Evolutionary conservation across 495 filamentous ascomycete genomes (phyloP), one percentile per base, ranked within the genome.

Genomic region (Podospora bellae-mahoneyi): DNA sequence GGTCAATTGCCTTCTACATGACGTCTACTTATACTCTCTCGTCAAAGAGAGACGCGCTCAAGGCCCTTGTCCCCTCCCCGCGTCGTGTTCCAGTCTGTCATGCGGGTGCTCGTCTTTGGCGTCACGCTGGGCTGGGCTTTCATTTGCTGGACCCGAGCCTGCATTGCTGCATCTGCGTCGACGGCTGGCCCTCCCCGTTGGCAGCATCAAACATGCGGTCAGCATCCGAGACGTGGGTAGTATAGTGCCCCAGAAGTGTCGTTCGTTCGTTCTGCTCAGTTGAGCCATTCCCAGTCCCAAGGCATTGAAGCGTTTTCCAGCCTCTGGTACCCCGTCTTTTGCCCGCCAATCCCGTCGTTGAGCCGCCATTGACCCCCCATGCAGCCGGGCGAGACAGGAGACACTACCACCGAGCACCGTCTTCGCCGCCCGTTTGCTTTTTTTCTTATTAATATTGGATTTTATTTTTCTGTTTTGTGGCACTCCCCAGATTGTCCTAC

Each of bases 171-270:
- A 28, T 32, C 20, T 61, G 23, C 23, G 27, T 28, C 59, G 53
- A 53, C 56, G 68, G 63, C 56, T 70, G 64, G 61, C 48, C 62
- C 32, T 32, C 62, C 30, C 62, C 56, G 30, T 54, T 61, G 59
- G 28, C 23, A 61, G 59, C 59, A 16, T 23, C 48, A 64, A 67
- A 67, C 65, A 64, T 71, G 69, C 69, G 69, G 69, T 71, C 69
- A 71, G 65, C 69, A 71, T 62, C 69, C 69, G 68, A 67, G 26
- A 61, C 32, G n/a, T 23, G 23, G 23, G 1, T 23, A 23, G 23
- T 23, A 23, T 23, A 23, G 23, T 16, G 44, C 62, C 61, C 53
- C 15, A 48, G 63, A 53, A 56, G 16, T 65, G 27, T 16, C 13
- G n/a, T 58, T 58, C 19, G 59, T 15, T 16, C 13, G n/a, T 58